These are phyloP conservation scores for Rosa chinensis DNA, from an alignment of 306 rosid genomes.

Conservation along the genomic window DNA sequence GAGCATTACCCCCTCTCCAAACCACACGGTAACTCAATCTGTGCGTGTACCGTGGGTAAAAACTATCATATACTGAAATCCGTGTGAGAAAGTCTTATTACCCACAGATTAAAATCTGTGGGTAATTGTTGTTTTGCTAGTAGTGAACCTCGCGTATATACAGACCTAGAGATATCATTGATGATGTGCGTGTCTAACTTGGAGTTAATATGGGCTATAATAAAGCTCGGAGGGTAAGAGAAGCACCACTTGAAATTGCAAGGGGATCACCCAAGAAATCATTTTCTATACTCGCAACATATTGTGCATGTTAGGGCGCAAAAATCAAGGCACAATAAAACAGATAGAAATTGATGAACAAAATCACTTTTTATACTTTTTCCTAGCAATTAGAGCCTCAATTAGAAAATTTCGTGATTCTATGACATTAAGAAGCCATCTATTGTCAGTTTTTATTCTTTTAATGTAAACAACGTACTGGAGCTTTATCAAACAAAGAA, in stretches of 20 bases:
- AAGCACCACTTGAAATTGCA: not conserved
- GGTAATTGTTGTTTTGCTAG: too few species aligned
- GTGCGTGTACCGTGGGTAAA: too few species aligned
- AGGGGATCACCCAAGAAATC: not conserved
- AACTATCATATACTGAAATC: too few species aligned
- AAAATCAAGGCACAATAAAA: not conserved
- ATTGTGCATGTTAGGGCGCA: not conserved
- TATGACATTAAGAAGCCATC: not conserved
- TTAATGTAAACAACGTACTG: too few species aligned
- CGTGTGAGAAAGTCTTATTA: too few species aligned
- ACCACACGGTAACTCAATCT: too few species aligned
- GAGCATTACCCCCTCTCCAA: too few species aligned
- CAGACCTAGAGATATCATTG: not conserved
- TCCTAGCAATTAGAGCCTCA: not conserved
- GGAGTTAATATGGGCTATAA: conserved; percentile 20
- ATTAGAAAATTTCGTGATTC: not conserved
- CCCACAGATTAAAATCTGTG: too few species aligned
- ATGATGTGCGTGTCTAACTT: not conserved
- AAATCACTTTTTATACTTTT: not conserved
- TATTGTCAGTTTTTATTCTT: too few species aligned
- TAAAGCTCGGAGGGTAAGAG: conserved; percentile 26
- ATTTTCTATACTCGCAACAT: too few species aligned
- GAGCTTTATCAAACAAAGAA: too few species aligned
- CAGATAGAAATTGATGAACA: not conserved
- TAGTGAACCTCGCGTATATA: not conserved